phyloP scores from a whole-genome alignment of 148 eudicot species.

The Rhododendron mucronatum region DNA sequence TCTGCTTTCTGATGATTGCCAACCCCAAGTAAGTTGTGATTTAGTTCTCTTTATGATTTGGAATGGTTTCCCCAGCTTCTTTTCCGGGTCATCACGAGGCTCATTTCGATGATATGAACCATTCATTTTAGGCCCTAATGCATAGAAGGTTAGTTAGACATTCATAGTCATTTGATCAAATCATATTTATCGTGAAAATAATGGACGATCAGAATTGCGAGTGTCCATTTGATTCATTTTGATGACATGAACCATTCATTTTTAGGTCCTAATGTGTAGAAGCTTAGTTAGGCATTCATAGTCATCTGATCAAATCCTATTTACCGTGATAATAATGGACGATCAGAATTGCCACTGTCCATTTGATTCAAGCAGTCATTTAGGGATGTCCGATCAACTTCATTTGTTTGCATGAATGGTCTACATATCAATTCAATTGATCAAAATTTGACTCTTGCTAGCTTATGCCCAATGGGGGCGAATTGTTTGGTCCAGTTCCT shows the following conservation, averaged over 20 bases:
- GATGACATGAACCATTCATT: neutral
- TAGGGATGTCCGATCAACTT: neutral
- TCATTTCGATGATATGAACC: neutral
- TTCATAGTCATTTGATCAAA: neutral
- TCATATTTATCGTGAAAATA: neutral
- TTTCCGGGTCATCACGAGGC: neutral
- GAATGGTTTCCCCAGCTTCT: neutral
- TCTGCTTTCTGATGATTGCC: conserved; percentile 24
- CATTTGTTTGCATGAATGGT: neutral
- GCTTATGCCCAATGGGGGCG: neutral
- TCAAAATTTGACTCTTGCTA: neutral
- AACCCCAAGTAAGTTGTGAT: conserved; percentile 23
- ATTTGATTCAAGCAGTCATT: neutral
- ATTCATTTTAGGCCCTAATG: neutral
- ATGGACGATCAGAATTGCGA: neutral
- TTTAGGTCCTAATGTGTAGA: neutral
- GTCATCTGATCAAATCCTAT: neutral
- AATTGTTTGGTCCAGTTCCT: neutral
- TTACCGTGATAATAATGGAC: neutral
- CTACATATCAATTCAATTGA: neutral
- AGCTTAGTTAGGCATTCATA: neutral
- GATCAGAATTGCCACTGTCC: neutral
- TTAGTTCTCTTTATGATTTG: neutral
- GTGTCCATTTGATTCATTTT: neutral
- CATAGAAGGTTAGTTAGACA: neutral